Percentiles rank a stretch among this genome's conserved stretches.
These are phyloP conservation scores for Kazachstania bromeliacearum DNA, from an alignment of 805 yeast species.

Conservation along the genomic window DNA sequence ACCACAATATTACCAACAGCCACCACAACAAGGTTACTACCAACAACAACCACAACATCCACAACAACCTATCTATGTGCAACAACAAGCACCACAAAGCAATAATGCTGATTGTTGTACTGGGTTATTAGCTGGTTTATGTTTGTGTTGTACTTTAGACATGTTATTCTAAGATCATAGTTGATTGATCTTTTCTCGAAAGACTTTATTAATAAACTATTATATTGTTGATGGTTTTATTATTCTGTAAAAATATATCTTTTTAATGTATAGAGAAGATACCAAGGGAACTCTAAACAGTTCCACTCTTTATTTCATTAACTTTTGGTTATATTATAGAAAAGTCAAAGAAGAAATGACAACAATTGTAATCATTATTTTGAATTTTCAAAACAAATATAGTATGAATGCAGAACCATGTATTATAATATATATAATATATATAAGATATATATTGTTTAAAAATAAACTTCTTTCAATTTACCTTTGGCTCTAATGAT, in stretches of 20 bases:
- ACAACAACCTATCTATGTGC: conserved; percentile 42
- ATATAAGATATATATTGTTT: too few relatives aligned
- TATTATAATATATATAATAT: too few relatives aligned
- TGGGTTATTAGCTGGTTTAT: conserved; percentile 42
- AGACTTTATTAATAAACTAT: background rate
- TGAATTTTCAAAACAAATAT: too few relatives aligned
- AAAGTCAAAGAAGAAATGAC: too few relatives aligned
- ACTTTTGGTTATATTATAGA: too few relatives aligned
- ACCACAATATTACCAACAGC: conserved; percentile 27
- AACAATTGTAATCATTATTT: too few relatives aligned
- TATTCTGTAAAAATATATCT: background rate
- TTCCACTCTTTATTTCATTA: too few relatives aligned
- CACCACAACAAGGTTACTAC: conserved; percentile 15
- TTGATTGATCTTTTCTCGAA: background rate
- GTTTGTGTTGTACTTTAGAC: conserved; percentile 44
- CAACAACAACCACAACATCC: conserved; percentile 37
- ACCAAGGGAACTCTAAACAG: too few relatives aligned
- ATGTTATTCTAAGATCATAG: conserved; percentile 35
- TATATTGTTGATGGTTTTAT: background rate
- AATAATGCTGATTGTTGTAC: conserved; percentile 35
- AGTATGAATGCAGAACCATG: too few relatives aligned
- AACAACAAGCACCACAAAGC: conserved; percentile 32
- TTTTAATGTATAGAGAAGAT: too few relatives aligned
- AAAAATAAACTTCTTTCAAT: conserved; percentile 46
- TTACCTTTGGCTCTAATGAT: conserved; percentile 37